Conservation (phyloP, 2,329 filamentous ascomycete species). For the Hirsutella thompsonii region DNA sequence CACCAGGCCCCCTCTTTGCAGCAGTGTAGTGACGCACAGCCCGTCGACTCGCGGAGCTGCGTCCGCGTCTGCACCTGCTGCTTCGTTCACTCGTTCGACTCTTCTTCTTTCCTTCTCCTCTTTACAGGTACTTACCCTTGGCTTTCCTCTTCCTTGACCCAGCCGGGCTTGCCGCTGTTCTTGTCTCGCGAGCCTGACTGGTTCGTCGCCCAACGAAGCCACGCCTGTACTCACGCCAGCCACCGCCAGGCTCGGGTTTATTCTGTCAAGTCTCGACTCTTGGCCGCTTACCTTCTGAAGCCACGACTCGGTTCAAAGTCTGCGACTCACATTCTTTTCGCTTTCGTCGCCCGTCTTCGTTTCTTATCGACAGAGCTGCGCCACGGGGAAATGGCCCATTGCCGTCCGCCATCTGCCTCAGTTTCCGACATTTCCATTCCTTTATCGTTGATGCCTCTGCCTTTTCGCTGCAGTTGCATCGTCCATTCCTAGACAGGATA, state of each 20-base stretch:
- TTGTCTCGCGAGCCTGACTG: too few relatives aligned
- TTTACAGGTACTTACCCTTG: too few relatives aligned
- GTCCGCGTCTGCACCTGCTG: too few relatives aligned
- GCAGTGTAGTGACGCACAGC: too few relatives aligned
- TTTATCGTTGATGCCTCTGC: neutral
- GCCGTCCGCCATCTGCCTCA: neutral
- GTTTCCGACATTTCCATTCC: neutral
- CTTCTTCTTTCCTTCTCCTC: too few relatives aligned
- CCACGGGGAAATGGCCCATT: neutral
- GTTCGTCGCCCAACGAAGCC: too few relatives aligned
- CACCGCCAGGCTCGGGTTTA: neutral
- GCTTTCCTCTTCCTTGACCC: too few relatives aligned
- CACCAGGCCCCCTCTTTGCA: too few relatives aligned
- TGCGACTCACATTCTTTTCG: neutral
- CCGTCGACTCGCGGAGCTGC: too few relatives aligned
- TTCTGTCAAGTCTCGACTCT: neutral
- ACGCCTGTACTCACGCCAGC: too few relatives aligned
- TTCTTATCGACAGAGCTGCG: neutral
- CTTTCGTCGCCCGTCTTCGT: neutral
- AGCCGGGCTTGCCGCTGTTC: too few relatives aligned
- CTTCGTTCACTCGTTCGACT: too few relatives aligned
- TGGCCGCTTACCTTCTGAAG: neutral
- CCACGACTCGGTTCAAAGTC: neutral
- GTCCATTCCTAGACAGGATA: neutral
- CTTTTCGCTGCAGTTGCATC: neutral